phyloP scores from a whole-genome alignment of 1,284 basidiomycete genomes.

The Lignosus rhinocerotis region DNA sequence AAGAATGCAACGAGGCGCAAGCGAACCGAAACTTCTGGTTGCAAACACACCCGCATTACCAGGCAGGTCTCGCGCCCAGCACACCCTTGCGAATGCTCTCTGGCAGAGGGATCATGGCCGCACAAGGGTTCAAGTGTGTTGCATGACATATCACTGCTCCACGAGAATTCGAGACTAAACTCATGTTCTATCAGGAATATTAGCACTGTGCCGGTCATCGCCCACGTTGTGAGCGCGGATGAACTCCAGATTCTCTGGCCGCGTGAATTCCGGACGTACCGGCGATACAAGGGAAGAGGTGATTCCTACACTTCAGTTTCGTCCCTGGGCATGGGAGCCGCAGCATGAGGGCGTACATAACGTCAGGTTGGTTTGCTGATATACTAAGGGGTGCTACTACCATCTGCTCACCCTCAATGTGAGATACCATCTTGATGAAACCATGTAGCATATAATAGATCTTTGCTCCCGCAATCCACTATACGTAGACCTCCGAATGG shows the following conservation, averaged over 20 bases:
- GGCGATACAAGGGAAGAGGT: conserved; percentile 13
- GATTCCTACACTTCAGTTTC: not conserved
- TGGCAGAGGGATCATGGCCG: conserved; percentile 9
- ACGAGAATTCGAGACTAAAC: not conserved
- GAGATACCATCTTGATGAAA: no score
- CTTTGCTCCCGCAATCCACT: no score
- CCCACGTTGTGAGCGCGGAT: conserved; percentile 10
- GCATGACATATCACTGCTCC: not conserved
- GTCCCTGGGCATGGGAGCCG: not conserved
- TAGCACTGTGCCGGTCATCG: conserved; percentile 7
- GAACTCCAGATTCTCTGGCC: conserved; percentile 21
- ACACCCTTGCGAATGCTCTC: not conserved
- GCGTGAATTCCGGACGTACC: conserved; percentile 15
- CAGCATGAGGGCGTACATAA: not conserved
- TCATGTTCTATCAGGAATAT: conserved; percentile 3
- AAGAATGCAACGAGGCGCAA: not conserved
- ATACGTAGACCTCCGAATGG: no score
- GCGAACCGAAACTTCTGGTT: conserved; percentile 4
- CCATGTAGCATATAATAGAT: no score
- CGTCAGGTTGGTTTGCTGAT: no score
- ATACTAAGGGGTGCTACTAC: no score
- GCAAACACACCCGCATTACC: not conserved
- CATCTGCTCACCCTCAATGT: no score
- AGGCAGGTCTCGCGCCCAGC: not conserved
- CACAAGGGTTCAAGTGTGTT: conserved; percentile 14